phyloP scores from a whole-genome alignment of 139 green algal species.

The Chlorella vulgaris region DNA sequence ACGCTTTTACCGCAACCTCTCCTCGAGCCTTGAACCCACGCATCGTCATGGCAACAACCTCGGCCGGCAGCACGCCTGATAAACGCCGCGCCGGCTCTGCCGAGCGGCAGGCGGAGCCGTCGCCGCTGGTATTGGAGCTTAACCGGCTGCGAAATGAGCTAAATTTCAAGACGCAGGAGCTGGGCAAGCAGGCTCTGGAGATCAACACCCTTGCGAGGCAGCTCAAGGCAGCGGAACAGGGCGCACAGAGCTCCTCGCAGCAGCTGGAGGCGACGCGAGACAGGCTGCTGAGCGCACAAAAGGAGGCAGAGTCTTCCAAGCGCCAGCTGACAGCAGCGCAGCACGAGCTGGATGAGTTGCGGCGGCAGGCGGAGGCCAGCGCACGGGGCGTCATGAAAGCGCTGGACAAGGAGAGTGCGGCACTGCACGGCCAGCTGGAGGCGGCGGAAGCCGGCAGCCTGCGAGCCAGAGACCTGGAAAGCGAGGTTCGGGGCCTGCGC shows the following conservation, averaged over 20 bases:
- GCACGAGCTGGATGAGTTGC: conserved; percentile 12
- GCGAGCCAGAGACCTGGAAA: conserved; percentile 3
- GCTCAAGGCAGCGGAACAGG: neutral
- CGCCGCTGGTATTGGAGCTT: conserved; percentile 15
- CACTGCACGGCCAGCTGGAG: conserved; percentile 9
- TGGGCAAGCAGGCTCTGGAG: conserved; percentile 16
- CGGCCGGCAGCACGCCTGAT: neutral
- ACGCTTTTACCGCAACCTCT: no score
- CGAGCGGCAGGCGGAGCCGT: neutral
- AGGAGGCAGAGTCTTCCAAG: neutral
- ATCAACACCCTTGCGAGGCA: conserved; percentile 5
- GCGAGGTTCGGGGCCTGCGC: neutral
- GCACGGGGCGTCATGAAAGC: neutral
- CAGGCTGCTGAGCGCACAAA: conserved; percentile 2
- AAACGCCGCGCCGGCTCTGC: neutral
- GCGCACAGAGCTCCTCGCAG: neutral
- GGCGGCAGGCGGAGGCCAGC: neutral
- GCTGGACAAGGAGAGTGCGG: conserved; percentile 48
- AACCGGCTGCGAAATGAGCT: conserved; percentile 46
- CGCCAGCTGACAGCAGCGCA: neutral
- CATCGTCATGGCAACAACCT: no score
- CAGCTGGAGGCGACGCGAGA: conserved; percentile 3
- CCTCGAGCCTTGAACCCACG: no score
- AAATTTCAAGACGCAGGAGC: conserved; percentile 17
- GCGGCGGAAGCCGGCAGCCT: neutral